Evolutionary conservation across 169 alveolate genomes (phyloP), one percentile per base, ranked within the genome.

Genomic region (Plasmodium blacklocki): DNA sequence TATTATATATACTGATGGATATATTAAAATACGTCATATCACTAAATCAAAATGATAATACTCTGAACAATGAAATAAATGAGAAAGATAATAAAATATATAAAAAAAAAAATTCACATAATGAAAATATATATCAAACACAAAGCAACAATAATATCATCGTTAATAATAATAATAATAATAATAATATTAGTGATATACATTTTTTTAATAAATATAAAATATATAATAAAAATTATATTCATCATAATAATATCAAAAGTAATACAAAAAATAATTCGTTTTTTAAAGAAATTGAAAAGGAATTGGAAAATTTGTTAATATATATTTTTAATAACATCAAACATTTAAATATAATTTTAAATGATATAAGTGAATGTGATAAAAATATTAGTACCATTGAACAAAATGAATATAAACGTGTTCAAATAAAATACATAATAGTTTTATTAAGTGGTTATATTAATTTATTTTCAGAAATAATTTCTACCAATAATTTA

Each of bases 401-500:
- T 26, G 56, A 68, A 56, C 8, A 83, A 29, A 59, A 64, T 66
- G 49, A n/a, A 83, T 43, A 83, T 3, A 63, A 83, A 83, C 52
- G 12, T 15, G 26, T 56, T 19, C 59, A 62, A 23, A 14, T 86
- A 43, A 62, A 72, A 72, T 47, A 21, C 59, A 47, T 52, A 45
- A 15, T 86, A 50, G 62, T 45, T 14, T 72, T 71, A 49, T 60
- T 86, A 60, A 71, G 71, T 72, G 78, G 52, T 21, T 70, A 21
- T 63, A 54, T 72, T 21, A 86, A 74, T 73, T 58, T 86, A 23
- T 39, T 86, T 11, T 14, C 72, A 72, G 76, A 86, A 66, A 62
- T 86, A 43, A 47, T 54, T 23, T 29, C 32, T 18, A 39, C 66
- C 32, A 50, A 58, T n/a, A 62, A 47, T n/a, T 19, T 14, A 50